Percentiles rank a stretch among this genome's conserved stretches.
Conservation (phyloP, 345 rosid genomes). For the Diplotaxis tenuifolia region DNA sequence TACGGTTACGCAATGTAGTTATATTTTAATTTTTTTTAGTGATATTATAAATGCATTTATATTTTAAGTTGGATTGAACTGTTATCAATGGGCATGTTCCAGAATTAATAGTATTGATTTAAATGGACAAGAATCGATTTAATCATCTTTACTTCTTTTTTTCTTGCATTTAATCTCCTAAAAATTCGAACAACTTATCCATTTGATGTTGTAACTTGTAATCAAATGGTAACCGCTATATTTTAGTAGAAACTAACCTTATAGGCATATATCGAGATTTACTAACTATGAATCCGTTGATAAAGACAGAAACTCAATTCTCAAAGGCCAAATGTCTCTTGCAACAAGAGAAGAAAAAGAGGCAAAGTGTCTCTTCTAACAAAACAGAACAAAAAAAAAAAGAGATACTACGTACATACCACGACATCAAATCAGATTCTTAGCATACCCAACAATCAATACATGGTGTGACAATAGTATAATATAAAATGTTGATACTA, state of each 20-base stretch:
- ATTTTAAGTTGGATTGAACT: too few relatives aligned
- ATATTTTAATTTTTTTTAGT: too few relatives aligned
- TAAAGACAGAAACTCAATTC: background rate
- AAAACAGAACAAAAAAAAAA: background rate
- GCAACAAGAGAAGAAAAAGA: background rate
- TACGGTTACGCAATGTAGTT: too few relatives aligned
- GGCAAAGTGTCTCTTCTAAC: background rate
- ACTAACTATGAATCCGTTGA: background rate
- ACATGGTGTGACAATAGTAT: background rate
- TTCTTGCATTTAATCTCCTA: slow-evolving; percentile 4
- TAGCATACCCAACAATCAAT: slow-evolving; percentile 31
- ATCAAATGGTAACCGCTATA: background rate
- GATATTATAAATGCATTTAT: too few relatives aligned
- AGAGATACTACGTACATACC: background rate
- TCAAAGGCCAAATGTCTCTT: slow-evolving; percentile 28
- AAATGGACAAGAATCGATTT: slow-evolving; percentile 22
- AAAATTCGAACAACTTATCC: slow-evolving; percentile 4
- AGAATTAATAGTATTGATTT: too few relatives aligned
- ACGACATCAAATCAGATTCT: slow-evolving; percentile 27
- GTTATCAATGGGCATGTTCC: too few relatives aligned
- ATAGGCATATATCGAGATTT: background rate
- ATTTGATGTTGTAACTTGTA: background rate
- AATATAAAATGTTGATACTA: slow-evolving; percentile 21
- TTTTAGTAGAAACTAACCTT: background rate
- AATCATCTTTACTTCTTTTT: background rate